Evolutionary conservation across 2,329 filamentous ascomycete species (phyloP), one percentile per base, ranked within the genome.

Genomic region (Cercospora beticola): DNA sequence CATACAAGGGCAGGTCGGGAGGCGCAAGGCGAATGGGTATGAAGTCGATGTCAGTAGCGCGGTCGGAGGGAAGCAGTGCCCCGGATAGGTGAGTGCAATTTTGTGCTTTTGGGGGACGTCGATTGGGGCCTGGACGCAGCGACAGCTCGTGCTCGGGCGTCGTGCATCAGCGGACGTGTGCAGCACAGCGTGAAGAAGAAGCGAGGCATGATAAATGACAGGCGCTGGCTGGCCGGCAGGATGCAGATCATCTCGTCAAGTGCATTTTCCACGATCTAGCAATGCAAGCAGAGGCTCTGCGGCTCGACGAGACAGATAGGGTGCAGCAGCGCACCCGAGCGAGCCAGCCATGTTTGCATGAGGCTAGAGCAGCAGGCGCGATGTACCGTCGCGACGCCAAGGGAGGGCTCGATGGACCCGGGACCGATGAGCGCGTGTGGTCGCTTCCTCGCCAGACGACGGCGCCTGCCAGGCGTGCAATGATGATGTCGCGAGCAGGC

Each of bases 281-380:
- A 58, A 58, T 43, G 62, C 62, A 58, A 23, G 49, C 18, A 64
- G 62, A 64, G 62, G 62, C 62, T 64, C 62, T 64, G 62, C 62
- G 62, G 62, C 62, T 57, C 62, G 62, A 64, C 62, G 31, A 64
- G 28, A 54, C n/a, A 64, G 62, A 64, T 31, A 30, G 52, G 52
- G 46, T 57, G 62, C 49, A 64, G 62, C n/a, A 64, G 52, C 62
- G 62, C 36, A n/a, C 14, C 49, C 30, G 46, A n/a, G 33, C 40
- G 30, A 63, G 49, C 33, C 49, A 54, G 46, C 62, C 30, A 43
- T 26, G 9, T 12, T 64, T 56, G 23, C 54, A 54, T 54, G 62
- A 31, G 46, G 16, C 26, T 30, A 36, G 43, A n/a, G 18, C 26
- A 31, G 26, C 26, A 26, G 7, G 49, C 49, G 26, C 23, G 59